Conservation (phyloP, 352 stramenopile genomes). For the Saprolegnia diclina region DNA sequence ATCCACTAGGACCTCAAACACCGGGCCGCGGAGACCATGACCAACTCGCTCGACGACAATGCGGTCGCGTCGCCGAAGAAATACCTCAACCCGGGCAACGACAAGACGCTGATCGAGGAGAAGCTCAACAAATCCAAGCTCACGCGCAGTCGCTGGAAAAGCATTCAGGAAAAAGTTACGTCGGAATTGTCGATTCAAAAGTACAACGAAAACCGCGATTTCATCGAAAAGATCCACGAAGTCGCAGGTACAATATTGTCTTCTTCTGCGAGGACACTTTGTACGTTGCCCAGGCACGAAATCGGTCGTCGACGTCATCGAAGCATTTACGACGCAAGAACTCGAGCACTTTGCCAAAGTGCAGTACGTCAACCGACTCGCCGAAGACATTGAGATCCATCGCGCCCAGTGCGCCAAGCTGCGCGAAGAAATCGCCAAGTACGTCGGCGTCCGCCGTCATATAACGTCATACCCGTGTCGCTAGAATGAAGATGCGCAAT, state of each 20-base stretch:
- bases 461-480: neutral
- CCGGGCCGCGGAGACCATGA: conserved; percentile 20
- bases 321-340: conserved; percentile 81
- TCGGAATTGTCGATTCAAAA: conserved; percentile 62
- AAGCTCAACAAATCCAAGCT: conserved; percentile 34
- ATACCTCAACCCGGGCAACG: conserved; percentile 7
- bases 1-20: conserved; percentile 3
- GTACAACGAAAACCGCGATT: conserved; percentile 73
- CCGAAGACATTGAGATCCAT: conserved; percentile 76
- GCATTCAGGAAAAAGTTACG: conserved; percentile 52
- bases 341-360: conserved; percentile 77
- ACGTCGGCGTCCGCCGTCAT: conserved; percentile 25
- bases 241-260: conserved; percentile 67
- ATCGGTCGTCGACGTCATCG: conserved; percentile 76
- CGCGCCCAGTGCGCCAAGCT: conserved; percentile 59
- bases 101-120: conserved; percentile 21
- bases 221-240: conserved; percentile 79
- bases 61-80: conserved; percentile 11
- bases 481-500: conserved; percentile 73
- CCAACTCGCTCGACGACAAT: conserved; percentile 19
- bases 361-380: conserved; percentile 73
- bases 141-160: conserved; percentile 65
- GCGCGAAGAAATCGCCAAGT: conserved; percentile 76
- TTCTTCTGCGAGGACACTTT: no score
- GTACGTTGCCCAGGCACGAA: no score